phyloP scores from a whole-genome alignment of 441 rosid species.

The Rhodomyrtus psidioides region DNA sequence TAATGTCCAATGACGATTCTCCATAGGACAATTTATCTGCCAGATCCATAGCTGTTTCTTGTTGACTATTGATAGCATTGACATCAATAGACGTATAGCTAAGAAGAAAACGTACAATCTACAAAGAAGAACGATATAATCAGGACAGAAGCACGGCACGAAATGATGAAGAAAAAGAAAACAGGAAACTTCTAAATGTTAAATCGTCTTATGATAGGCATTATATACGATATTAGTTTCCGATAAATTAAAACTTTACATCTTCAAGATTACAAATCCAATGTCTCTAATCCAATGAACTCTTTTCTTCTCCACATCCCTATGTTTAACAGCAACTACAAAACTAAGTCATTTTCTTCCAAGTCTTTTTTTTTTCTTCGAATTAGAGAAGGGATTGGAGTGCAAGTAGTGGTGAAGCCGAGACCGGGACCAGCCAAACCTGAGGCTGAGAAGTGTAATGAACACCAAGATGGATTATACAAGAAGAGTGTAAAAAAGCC shows the following conservation, averaged over 20 bases:
- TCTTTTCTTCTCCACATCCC: background rate
- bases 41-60: slow-evolving; percentile 92
- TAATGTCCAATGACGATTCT: slow-evolving; percentile 54
- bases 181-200: background rate
- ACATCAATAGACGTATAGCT: slow-evolving; percentile 47
- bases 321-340: background rate
- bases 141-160: background rate
- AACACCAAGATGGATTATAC: background rate
- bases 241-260: background rate
- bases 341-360: background rate
- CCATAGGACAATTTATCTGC: slow-evolving; percentile 88
- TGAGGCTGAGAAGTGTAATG: background rate
- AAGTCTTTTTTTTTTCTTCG: background rate
- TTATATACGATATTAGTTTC: background rate
- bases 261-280: background rate
- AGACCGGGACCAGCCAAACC: background rate
- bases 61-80: slow-evolving; percentile 69
- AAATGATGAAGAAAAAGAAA: background rate
- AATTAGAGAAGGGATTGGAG: background rate
- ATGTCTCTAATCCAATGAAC: background rate
- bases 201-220: background rate
- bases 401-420: background rate
- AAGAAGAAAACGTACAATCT: slow-evolving; percentile 65
- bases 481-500: background rate
- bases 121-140: slow-evolving; percentile 4